Conservation (phyloP, 352 stramenopile species). For the Phytopythium kandeliae region DNA sequence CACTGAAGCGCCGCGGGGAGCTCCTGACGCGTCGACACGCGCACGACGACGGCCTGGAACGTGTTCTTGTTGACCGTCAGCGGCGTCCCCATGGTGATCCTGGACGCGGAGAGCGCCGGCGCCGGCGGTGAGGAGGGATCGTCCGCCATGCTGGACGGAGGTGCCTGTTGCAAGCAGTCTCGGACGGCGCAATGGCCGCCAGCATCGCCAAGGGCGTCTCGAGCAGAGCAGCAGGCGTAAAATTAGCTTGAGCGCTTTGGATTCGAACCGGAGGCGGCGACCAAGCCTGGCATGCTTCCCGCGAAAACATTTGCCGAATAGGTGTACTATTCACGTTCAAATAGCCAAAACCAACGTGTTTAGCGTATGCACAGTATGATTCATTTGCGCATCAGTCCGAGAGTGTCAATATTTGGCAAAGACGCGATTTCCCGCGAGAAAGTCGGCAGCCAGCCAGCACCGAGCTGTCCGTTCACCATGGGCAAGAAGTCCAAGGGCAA, state of each 20-base stretch:
- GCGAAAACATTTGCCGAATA: background rate
- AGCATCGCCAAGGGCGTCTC: no score
- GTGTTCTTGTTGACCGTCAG: constrained; percentile 65
- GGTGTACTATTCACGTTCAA: background rate
- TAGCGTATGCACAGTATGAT: no score
- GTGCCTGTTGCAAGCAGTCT: background rate
- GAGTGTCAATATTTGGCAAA: no score
- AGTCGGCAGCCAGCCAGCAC: background rate
- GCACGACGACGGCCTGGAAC: constrained; percentile 61
- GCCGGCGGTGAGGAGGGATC: background rate
- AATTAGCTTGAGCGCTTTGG: no score
- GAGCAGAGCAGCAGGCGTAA: no score
- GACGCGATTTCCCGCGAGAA: constrained; percentile 1
- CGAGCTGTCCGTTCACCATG: constrained; percentile 6
- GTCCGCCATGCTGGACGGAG: background rate
- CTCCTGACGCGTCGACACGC: constrained; percentile 18
- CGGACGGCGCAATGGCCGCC: background rate
- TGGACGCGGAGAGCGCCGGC: background rate
- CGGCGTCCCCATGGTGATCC: constrained; percentile 35
- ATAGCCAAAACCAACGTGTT: background rate
- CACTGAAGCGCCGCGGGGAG: constrained; percentile 17
- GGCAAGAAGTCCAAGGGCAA: constrained; percentile 18
- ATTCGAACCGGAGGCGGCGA: no score
- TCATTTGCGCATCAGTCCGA: no score
- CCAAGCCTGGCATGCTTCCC: no score